Evolutionary conservation across 2,329 filamentous ascomycete species (phyloP).

Genomic region (Botrytis paeoniae): DNA sequence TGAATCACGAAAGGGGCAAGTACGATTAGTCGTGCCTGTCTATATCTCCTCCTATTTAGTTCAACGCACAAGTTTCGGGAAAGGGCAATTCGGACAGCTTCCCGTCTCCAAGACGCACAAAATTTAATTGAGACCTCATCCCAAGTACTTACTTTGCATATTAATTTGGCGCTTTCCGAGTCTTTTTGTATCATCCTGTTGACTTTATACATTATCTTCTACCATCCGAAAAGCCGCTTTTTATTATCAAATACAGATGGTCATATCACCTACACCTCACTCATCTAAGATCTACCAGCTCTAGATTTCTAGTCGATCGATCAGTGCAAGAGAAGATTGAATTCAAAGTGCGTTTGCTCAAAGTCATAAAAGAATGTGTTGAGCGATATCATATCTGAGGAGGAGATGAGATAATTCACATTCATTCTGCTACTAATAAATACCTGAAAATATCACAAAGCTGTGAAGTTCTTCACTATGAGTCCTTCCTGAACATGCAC

Average conservation of each 20-base stretch:
- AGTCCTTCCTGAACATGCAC: not conserved
- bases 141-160: not conserved
- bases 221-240: not conserved
- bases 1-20: not conserved
- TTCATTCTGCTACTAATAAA: not conserved
- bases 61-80: too few species aligned
- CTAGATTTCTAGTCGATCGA: not conserved
- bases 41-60: not conserved
- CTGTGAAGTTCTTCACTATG: not conserved
- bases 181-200: not conserved
- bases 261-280: not conserved
- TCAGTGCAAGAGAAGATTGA: rapidly evolving
- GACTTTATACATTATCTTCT: not conserved
- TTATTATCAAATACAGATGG: not conserved
- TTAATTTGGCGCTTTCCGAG: not conserved
- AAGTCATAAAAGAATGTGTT: not conserved
- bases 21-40: not conserved
- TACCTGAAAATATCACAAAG: too few species aligned
- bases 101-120: not conserved
- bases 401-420: not conserved
- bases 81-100: not conserved
- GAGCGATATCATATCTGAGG: not conserved
- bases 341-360: not conserved
- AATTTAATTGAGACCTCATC: rapidly evolving
- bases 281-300: not conserved